Percentiles rank a stretch among this genome's conserved stretches.
Evolutionary conservation across 257 asterid genomes (phyloP).

Genomic region (Nicotiana sylvestris): DNA sequence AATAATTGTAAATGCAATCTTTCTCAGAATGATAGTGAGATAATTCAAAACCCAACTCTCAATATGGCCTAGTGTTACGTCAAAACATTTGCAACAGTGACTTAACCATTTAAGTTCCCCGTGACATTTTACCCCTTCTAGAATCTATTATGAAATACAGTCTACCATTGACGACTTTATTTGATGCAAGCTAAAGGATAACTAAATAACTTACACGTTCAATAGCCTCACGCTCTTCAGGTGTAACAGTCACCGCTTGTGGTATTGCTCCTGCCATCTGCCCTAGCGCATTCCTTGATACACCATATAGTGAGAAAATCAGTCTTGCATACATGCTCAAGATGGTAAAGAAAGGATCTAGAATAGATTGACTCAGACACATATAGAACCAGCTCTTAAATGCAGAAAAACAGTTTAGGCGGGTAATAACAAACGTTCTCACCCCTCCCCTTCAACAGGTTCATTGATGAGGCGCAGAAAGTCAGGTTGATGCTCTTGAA

Average conservation of each 20-base stretch:
- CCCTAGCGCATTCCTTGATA: constrained; percentile 57
- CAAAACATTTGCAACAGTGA: neutral
- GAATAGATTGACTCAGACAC: neutral
- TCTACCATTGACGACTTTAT: neutral
- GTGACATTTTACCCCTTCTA: neutral
- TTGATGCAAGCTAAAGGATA: neutral
- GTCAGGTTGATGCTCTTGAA: constrained; percentile 92
- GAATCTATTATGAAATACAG: neutral
- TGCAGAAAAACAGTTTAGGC: neutral
- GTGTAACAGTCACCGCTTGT: constrained; percentile 78
- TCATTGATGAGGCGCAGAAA: constrained; percentile 83
- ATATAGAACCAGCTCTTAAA: neutral
- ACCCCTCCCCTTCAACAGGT: constrained; percentile 90
- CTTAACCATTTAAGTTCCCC: neutral
- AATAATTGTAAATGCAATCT: neutral
- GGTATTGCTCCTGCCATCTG: constrained; percentile 80
- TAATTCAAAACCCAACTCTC: neutral
- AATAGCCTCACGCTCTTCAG: constrained; percentile 87
- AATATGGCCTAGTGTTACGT: neutral
- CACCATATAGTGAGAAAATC: constrained; percentile 6
- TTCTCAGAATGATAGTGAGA: neutral
- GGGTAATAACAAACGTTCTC: constrained; percentile 20
- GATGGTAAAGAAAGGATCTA: neutral
- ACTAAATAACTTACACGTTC: constrained; percentile 59
- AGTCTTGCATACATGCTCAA: neutral